Base-by-base conservation (phyloP, 192 early-diverging fungal species). In the Thamnidium elegans region DNA sequence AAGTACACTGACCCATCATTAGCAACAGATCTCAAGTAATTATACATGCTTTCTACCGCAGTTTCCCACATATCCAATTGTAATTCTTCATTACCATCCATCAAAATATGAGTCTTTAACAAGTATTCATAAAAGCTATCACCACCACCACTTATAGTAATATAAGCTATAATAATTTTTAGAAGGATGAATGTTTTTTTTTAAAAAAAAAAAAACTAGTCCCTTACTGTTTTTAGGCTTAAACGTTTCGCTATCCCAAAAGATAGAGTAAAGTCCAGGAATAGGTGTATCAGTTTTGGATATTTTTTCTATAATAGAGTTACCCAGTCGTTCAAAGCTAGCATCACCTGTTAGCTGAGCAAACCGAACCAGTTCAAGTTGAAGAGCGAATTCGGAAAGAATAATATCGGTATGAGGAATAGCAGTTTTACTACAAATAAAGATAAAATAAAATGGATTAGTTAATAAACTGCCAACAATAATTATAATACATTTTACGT, bases 361-460 rank as follows among this genome's bases (percentile, higher is more conserved):
- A 14, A 94, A 81, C 62, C 91, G 88, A 69, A 84, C 81, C 61
- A 90, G 86, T 73, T 95, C 93, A 43, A 95, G 78, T 66, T 91
- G 87, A 50, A 94, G 73, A 0, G 89, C 84, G 42, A 85, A 64
- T 63, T 91, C 87, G n/a, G 89, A 84, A 21, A 91, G 47, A 56
- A 52, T 61, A 0, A 66, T 9, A 43, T 11, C 43, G 1, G 5
- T 39, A 10, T 39, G 36, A 6, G 36, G 36, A 39, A 39, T 4
- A 6, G 36, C 7, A 6, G 7, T 39, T 39, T 39, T 39, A 39
- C 36, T n/a, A n/a, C n/a, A n/a, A n/a, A n/a, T n/a, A n/a, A n/a
- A n/a, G n/a, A n/a, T n/a, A n/a, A n/a, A n/a, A n/a, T n/a, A n/a
- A n/a, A n/a, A n/a, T n/a, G n/a, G n/a, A n/a, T n/a, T n/a, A n/a